Conservation (phyloP, 164 flowering plant species). For the Umbilicus rupestris region DNA sequence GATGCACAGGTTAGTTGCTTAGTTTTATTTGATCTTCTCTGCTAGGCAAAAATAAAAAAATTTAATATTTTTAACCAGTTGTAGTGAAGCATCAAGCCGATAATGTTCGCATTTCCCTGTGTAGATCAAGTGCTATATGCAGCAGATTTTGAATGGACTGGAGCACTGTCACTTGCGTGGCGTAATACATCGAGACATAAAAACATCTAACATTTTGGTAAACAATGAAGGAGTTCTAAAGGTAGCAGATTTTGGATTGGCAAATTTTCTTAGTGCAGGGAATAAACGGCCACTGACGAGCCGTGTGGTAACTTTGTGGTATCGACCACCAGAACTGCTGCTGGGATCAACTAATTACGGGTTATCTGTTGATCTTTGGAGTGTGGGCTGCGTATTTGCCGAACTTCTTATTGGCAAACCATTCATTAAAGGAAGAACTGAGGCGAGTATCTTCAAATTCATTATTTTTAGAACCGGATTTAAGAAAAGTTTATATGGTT, state of each 20-base stretch:
- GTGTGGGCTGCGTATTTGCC: conserved; percentile 67
- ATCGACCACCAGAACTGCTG: conserved; percentile 58
- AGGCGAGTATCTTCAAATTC: conserved; percentile 23
- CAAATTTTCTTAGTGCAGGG: conserved; percentile 48
- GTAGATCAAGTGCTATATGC: conserved; percentile 74
- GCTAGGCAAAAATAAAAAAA: background rate
- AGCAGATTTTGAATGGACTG: conserved; percentile 66
- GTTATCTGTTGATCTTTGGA: conserved; percentile 61
- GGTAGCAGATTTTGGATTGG: conserved; percentile 20
- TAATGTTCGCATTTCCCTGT: background rate
- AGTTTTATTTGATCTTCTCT: background rate
- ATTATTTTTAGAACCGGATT: background rate
- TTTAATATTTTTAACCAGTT: no score
- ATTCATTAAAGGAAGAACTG: conserved; percentile 54
- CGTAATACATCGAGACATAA: conserved; percentile 81
- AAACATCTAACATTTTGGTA: conserved; percentile 77
- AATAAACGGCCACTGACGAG: conserved; percentile 75
- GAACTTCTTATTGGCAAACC: conserved; percentile 53
- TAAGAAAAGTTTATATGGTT: background rate
- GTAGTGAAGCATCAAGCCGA: background rate
- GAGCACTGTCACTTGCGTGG: conserved; percentile 85
- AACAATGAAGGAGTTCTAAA: conserved; percentile 20
- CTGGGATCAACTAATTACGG: conserved; percentile 50
- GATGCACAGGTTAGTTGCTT: conserved; percentile 66
- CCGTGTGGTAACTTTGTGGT: conserved; percentile 89